Conservation (phyloP, 129 eudicot species). For the Chrysanthemum seticuspe region DNA sequence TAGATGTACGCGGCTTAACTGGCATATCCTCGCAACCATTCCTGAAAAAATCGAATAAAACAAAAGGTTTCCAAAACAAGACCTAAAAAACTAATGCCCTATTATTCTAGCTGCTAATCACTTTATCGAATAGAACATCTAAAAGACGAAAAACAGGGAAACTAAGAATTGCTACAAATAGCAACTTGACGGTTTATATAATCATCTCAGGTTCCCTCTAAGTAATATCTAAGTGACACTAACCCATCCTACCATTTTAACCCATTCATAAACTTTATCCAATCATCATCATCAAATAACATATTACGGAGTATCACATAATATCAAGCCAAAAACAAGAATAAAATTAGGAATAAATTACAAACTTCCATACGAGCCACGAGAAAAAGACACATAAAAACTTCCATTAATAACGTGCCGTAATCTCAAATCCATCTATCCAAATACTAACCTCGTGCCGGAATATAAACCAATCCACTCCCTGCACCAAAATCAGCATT, state of each 20-base stretch:
- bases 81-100: background rate
- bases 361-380: background rate
- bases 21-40: background rate
- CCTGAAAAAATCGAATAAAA: background rate
- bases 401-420: too few species aligned
- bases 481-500: conserved; percentile 43
- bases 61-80: background rate
- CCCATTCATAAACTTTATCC: background rate
- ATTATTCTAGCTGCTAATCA: background rate
- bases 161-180: background rate
- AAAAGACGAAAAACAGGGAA: background rate
- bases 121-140: background rate
- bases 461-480: conserved; percentile 55
- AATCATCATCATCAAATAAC: conserved; percentile 15
- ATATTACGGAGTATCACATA: conserved; percentile 4
- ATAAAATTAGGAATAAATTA: background rate
- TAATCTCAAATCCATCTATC: background rate
- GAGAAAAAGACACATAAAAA: background rate
- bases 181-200: background rate
- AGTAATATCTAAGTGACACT: background rate
- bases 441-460: conserved; percentile 58
- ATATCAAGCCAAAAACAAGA: background rate
- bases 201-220: background rate
- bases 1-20: background rate
- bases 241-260: conserved; percentile 2